These are phyloP conservation scores for Fusarium guadeloupense DNA, from an alignment of 2,329 filamentous ascomycete species.

Conservation along the genomic window DNA sequence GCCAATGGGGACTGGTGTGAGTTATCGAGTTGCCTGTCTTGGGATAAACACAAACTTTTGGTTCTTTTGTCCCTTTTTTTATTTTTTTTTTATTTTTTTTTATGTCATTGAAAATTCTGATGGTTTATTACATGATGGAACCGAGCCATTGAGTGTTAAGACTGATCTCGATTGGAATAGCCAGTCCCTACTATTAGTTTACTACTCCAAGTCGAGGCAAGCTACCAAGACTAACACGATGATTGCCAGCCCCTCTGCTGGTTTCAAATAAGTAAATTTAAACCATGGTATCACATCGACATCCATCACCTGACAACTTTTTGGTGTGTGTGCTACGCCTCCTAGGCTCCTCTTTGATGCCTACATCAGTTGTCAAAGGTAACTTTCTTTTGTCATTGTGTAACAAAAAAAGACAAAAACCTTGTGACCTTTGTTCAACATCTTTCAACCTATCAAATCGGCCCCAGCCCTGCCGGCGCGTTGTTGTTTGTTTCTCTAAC, in stretches of 20 bases:
- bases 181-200: neutral
- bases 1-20: slow-evolving; percentile 18
- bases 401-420: slow-evolving; percentile 12
- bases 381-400: neutral
- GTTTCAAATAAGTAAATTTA: slow-evolving; percentile 16
- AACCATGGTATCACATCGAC: slow-evolving; percentile 25
- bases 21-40: slow-evolving; percentile 36
- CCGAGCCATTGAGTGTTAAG: neutral
- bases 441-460: slow-evolving; percentile 11
- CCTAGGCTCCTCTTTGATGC: neutral
- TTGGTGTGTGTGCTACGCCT: slow-evolving; percentile 17
- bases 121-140: neutral
- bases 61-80: slow-evolving; percentile 20
- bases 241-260: neutral
- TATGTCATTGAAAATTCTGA: slow-evolving; percentile 25
- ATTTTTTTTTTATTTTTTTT: slow-evolving; percentile 16
- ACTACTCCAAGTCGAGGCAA: too few relatives aligned
- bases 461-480: slow-evolving; percentile 9
- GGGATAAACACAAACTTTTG: slow-evolving; percentile 26
- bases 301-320: slow-evolving; percentile 33
- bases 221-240: neutral
- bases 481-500: slow-evolving; percentile 8
- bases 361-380: neutral
- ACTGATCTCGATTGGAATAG: slow-evolving; percentile 13
- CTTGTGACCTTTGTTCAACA: slow-evolving; percentile 15